phyloP scores from a whole-genome alignment of 495 filamentous ascomycete species.

The Hyaloscypha hepaticicola region DNA sequence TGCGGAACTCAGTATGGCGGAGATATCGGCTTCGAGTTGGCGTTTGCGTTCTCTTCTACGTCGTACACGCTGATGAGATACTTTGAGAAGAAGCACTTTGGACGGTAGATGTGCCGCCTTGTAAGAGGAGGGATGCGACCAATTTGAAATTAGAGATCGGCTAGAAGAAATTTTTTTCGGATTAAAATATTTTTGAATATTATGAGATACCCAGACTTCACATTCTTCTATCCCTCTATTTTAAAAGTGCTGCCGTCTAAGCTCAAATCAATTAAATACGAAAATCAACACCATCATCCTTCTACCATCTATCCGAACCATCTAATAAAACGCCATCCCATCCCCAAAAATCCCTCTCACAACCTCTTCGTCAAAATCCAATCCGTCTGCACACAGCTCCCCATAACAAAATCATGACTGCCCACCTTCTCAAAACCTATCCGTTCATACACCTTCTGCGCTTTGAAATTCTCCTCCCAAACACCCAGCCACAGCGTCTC shows the following conservation, averaged over 20 bases:
- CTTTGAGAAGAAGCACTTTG: slow-evolving; percentile 56
- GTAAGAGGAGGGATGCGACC: not conserved
- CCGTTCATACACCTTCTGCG: slow-evolving; percentile 37
- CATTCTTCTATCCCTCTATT: too few species aligned
- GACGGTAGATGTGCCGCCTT: slow-evolving; percentile 34
- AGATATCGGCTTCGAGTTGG: slow-evolving; percentile 77
- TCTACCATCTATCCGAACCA: not conserved
- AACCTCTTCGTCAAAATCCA: slow-evolving; percentile 31
- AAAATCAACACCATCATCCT: not conserved
- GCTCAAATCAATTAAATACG: too few species aligned
- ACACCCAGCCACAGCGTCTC: slow-evolving; percentile 42
- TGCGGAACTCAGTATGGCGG: slow-evolving; percentile 62
- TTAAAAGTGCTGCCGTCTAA: too few species aligned
- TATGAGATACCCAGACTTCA: not conserved
- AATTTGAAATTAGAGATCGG: not conserved
- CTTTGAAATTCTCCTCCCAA: slow-evolving; percentile 40
- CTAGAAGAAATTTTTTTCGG: not conserved
- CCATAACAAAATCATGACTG: slow-evolving; percentile 36
- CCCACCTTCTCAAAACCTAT: slow-evolving; percentile 37
- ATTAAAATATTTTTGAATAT: not conserved
- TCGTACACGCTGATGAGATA: slow-evolving; percentile 48
- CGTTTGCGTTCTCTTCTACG: slow-evolving; percentile 51
- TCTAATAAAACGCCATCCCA: not conserved
- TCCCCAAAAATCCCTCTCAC: not conserved
- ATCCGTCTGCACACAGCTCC: slow-evolving; percentile 37